Evolutionary conservation across 2,329 filamentous ascomycete species (phyloP).

Genomic region (Pseudocercospora ulei): DNA sequence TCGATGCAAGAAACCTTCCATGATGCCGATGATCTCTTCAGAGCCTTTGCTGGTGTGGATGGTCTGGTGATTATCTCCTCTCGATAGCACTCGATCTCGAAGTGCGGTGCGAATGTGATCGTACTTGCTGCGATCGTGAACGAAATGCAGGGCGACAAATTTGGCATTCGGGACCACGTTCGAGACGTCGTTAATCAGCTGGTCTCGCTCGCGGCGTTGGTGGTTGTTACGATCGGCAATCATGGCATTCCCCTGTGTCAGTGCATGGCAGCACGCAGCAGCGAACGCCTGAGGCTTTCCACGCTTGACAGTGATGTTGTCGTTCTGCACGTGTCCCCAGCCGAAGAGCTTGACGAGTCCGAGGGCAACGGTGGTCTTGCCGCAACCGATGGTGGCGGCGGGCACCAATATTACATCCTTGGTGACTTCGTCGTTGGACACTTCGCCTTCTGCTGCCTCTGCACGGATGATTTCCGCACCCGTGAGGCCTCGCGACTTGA

Average conservation of each 20-base stretch:
- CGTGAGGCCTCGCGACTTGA: conserved; percentile 71
- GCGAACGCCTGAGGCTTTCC: conserved; percentile 70
- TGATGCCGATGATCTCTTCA: conserved; percentile 72
- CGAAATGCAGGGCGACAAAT: conserved; percentile 79
- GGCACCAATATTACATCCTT: conserved; percentile 73
- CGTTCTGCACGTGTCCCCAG: conserved; percentile 93
- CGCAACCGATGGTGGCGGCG: conserved; percentile 87
- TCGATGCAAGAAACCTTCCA: conserved; percentile 83
- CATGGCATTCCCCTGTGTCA: conserved; percentile 60
- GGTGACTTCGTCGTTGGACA: conserved; percentile 48
- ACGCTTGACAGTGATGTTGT: conserved; percentile 74
- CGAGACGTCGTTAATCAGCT: conserved; percentile 70
- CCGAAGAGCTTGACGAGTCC: conserved; percentile 72
- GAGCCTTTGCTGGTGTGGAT: conserved; percentile 72
- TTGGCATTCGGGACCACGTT: conserved; percentile 53
- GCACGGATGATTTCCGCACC: conserved; percentile 78
- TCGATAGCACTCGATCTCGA: conserved; percentile 64
- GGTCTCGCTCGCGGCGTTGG: conserved; percentile 72
- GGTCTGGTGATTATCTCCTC: conserved; percentile 95
- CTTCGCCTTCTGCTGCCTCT: conserved; percentile 51
- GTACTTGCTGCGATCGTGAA: conserved; percentile 60
- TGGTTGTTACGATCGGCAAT: conserved; percentile 94
- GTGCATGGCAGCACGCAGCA: conserved; percentile 54
- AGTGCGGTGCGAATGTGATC: conserved; percentile 65
- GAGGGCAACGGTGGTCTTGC: conserved; percentile 85